Conservation (phyloP, 371 early-diverging fungal species). For the Lichtheimia corymbifera region DNA sequence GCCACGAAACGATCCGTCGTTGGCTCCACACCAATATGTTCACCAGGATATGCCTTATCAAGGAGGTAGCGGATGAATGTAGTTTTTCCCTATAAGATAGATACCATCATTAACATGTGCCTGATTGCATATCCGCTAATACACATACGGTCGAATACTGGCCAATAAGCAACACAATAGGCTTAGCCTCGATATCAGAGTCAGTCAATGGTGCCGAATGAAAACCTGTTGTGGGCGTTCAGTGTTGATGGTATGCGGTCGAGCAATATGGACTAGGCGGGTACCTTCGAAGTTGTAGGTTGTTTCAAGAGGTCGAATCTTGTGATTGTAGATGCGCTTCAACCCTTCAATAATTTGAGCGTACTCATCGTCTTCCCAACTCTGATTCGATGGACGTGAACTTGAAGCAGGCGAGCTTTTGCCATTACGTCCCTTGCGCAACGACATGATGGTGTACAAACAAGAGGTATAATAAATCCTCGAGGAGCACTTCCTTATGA, state of each 20-base stretch:
- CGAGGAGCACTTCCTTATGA: too few relatives aligned
- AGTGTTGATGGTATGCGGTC: not conserved
- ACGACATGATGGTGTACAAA: conserved; percentile 14
- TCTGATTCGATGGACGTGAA: not conserved
- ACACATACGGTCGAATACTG: conserved; percentile 77
- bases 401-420: conserved; percentile 12
- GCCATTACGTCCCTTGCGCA: conserved; percentile 16
- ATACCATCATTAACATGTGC: not conserved
- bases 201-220: conserved; percentile 78
- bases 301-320: conserved; percentile 75
- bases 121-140: not conserved
- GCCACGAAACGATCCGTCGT: conserved; percentile 88
- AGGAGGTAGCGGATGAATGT: conserved; percentile 84
- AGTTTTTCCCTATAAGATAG: conserved; percentile 67
- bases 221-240: conserved; percentile 47
- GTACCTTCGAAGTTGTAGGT: conserved; percentile 76
- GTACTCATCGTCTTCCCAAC: conserved; percentile 52
- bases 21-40: conserved; percentile 89
- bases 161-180: conserved; percentile 83
- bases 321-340: conserved; percentile 67
- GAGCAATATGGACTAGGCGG: not conserved
- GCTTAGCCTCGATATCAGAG: conserved; percentile 82
- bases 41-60: conserved; percentile 83
- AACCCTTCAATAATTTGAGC: conserved; percentile 64
- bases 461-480: too few relatives aligned